A percentile compares a stretch with the other conserved stretches of the same genome.
phyloP scores from a whole-genome alignment of 2,329 filamentous ascomycete genomes.

The Ceratocystis lukuohia region DNA sequence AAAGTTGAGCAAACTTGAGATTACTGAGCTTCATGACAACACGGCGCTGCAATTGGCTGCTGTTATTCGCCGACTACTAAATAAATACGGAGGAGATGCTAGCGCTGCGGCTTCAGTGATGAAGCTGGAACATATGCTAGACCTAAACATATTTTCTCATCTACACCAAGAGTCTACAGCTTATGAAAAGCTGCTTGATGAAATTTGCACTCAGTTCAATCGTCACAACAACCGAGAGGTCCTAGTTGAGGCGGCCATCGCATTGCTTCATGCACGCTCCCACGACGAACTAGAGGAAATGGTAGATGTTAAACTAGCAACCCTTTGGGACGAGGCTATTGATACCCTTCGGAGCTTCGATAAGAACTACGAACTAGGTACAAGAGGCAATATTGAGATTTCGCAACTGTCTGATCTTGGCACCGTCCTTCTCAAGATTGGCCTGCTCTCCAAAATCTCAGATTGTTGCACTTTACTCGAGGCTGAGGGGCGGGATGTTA shows the following conservation, averaged over 20 bases:
- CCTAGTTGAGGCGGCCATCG: conserved; percentile 66
- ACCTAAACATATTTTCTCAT: conserved; percentile 77
- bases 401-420: conserved; percentile 55
- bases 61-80: conserved; percentile 72
- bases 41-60: conserved; percentile 64
- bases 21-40: conserved; percentile 60
- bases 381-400: conserved; percentile 53
- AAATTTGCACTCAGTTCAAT: conserved; percentile 86
- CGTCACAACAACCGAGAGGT: conserved; percentile 82
- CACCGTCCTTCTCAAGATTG: conserved; percentile 63
- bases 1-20: conserved; percentile 46
- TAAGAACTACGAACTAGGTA: conserved; percentile 56
- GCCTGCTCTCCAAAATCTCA: conserved; percentile 65
- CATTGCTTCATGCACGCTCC: conserved; percentile 70
- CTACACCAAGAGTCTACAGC: conserved; percentile 72
- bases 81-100: conserved; percentile 84
- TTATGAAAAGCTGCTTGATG: conserved; percentile 70
- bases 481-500: conserved; percentile 35
- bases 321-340: conserved; percentile 74
- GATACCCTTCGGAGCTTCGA: conserved; percentile 59
- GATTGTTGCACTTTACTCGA: conserved; percentile 69
- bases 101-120: conserved; percentile 76
- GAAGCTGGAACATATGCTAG: conserved; percentile 71
- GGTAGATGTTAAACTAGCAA: conserved; percentile 64
- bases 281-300: conserved; percentile 83